Base-by-base conservation (phyloP, 1,139 yeast species). In the Pichia cactophila region DNA sequence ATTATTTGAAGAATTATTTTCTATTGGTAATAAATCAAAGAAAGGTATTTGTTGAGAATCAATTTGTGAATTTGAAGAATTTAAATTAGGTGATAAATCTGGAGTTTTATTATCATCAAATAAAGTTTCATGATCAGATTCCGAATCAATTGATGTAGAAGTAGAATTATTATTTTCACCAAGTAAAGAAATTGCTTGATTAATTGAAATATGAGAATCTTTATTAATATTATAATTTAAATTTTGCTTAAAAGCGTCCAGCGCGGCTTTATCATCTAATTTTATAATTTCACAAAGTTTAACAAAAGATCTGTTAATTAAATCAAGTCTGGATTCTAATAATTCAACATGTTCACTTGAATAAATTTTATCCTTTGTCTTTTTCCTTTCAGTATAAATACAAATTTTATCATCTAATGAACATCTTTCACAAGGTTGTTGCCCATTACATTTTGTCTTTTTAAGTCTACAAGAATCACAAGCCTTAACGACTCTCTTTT, bases 381-480 rank as follows among this genome's bases (percentile, higher is more conserved):
- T 78, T 64, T 77, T 78, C 68, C 83, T 76, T 55, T 83, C 87
- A 29, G 86, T 79, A 61, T 83, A 85, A 0, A 86, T 82, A 65
- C 94, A 85, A 41, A 84, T 74, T 63, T 83, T 84, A 64, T 85
- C 84, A 60, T 84, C 90, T 45, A 75, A 71, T 11, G 75, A 67
- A 62, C 94, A 85, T 47, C 84, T 72, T 41, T 79, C 74, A 60
- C 94, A 85, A 2, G 94, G 92, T 60, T 82, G 82, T 55, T 78
- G 75, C 17, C 94, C 94, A 57, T 85, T 88, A 65, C 61, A 85
- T 59, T 83, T 81, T 12, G 87, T 81, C 66, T 81, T 83, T 61
- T 83, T 83, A 61, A 83, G 77, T 46, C 90, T 72, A 65, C 94
- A 85, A 47, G 85, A 79, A 62, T 85, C 92, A 59, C 94, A 85